Evolutionary conservation across 2,329 filamentous ascomycete genomes (phyloP).

Genomic region (Aspergillus ibericus): DNA sequence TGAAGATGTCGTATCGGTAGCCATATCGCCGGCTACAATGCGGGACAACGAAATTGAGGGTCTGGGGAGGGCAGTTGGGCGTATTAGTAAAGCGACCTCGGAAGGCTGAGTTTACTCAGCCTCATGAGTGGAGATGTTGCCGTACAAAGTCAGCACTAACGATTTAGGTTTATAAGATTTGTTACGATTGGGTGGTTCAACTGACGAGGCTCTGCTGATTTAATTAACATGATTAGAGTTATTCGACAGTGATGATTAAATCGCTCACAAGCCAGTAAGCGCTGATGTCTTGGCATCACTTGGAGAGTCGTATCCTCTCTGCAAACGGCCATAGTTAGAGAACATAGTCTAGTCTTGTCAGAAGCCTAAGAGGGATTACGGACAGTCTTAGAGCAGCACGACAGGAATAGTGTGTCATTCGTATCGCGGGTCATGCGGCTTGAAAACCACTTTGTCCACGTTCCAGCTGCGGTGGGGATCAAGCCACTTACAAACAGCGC

Average conservation of each 20-base stretch:
- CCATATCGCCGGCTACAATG: constrained; percentile 1
- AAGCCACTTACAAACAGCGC: too few relatives aligned
- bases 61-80: background rate
- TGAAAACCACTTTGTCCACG: too few relatives aligned
- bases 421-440: too few relatives aligned
- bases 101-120: background rate
- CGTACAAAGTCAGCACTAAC: background rate
- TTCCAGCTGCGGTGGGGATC: too few relatives aligned
- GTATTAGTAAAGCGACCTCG: constrained; percentile 4
- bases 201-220: background rate
- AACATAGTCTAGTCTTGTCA: too few relatives aligned
- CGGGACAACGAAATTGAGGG: background rate
- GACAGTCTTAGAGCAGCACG: too few relatives aligned
- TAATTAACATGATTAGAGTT: background rate
- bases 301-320: too few relatives aligned
- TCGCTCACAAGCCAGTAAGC: too few relatives aligned
- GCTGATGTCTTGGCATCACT: too few relatives aligned
- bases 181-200: background rate
- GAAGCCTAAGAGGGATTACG: too few relatives aligned
- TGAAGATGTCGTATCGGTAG: background rate
- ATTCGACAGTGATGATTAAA: background rate
- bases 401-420: too few relatives aligned
- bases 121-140: background rate
- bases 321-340: too few relatives aligned
- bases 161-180: background rate